Evolutionary conservation across 2,329 filamentous ascomycete genomes (phyloP).

Genomic region (Monilinia polystroma): DNA sequence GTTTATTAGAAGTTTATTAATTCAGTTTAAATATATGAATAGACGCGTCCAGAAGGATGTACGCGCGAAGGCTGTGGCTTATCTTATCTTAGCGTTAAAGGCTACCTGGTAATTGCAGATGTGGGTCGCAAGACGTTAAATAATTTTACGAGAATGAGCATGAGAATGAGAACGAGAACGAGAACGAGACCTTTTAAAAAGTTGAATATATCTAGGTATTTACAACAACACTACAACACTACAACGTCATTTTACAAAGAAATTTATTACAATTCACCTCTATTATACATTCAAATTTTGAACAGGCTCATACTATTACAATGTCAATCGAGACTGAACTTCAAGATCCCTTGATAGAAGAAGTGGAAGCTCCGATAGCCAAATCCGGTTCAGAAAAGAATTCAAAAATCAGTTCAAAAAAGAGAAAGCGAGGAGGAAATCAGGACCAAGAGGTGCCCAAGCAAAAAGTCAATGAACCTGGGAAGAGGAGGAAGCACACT

Average conservation of each 20-base stretch:
- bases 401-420: slow-evolving; percentile 30
- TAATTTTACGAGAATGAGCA: slow-evolving; percentile 11
- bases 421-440: slow-evolving; percentile 37
- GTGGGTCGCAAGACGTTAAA: slow-evolving; percentile 13
- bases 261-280: neutral
- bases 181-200: no score
- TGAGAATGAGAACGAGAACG: neutral
- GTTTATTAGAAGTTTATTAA: no score
- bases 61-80: slow-evolving; percentile 3
- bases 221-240: neutral
- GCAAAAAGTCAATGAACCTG: slow-evolving; percentile 39
- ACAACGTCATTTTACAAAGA: neutral
- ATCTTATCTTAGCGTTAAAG: slow-evolving; percentile 23
- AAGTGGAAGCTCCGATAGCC: slow-evolving; percentile 30
- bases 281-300: neutral
- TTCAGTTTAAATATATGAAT: neutral
- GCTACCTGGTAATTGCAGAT: neutral
- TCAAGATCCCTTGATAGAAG: slow-evolving; percentile 39
- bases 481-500: slow-evolving; percentile 50
- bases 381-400: slow-evolving; percentile 28
- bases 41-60: slow-evolving; percentile 13
- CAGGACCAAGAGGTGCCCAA: slow-evolving; percentile 25
- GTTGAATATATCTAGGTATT: neutral
- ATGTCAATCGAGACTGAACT: slow-evolving; percentile 36
- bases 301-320: slow-evolving; percentile 7